Evolutionary conservation across 2,329 filamentous ascomycete species (phyloP).

Genomic region (Aspergillus fructus): DNA sequence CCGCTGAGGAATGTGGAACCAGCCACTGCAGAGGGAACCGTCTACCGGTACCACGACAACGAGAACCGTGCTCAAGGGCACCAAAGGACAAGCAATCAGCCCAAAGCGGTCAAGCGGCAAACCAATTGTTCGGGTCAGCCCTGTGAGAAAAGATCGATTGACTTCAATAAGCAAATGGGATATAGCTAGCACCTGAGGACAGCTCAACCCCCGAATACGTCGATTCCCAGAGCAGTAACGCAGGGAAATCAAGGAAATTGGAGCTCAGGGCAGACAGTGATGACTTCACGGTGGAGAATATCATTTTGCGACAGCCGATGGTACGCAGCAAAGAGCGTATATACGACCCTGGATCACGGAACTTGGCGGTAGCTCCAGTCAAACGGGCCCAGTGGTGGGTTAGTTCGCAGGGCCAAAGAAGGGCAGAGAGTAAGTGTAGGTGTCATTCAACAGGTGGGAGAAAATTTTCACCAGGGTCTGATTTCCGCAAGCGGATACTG

Average conservation of each 20-base stretch:
- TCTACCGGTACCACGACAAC: background rate
- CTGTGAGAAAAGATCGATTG: background rate
- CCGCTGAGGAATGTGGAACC: constrained; percentile 2
- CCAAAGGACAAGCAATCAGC: background rate
- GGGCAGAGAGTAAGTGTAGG: constrained; percentile 11
- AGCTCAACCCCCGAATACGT: background rate
- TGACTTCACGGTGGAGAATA: background rate
- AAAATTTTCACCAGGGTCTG: background rate
- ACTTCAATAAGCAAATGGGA: background rate
- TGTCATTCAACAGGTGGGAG: constrained; percentile 11
- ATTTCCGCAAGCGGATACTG: constrained; percentile 4
- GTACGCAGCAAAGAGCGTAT: background rate
- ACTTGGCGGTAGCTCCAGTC: background rate
- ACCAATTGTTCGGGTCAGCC: background rate
- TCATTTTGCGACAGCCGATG: background rate
- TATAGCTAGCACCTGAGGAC: background rate
- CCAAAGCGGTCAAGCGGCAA: background rate
- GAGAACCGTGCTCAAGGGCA: background rate
- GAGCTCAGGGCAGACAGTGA: background rate
- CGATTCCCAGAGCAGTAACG: background rate
- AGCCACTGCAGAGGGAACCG: background rate
- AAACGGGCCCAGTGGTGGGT: background rate
- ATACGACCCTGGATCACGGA: background rate
- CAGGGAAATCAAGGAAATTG: background rate
- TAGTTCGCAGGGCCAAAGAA: background rate